Evolutionary conservation across 306 rosid species (phyloP).

Genomic region (Cucurbita moschata): DNA sequence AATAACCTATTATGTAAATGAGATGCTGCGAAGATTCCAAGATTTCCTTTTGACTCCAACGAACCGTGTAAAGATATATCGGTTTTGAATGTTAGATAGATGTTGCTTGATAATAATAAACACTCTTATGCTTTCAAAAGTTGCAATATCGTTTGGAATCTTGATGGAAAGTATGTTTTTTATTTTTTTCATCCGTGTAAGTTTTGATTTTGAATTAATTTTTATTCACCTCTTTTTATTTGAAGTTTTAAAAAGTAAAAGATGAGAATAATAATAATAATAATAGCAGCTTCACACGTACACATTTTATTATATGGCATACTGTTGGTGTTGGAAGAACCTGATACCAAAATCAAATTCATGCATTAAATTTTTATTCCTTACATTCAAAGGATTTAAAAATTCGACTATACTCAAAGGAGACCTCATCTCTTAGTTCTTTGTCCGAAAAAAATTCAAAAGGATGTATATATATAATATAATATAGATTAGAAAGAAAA

Average conservation of each 20-base stretch:
- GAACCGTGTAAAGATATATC: background rate
- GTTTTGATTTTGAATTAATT: too few species aligned
- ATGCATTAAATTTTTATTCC: background rate
- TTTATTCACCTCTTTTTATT: background rate
- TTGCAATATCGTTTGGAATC: too few species aligned
- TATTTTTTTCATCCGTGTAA: too few species aligned
- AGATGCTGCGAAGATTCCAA: background rate
- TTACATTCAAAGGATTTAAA: background rate
- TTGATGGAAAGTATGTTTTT: too few species aligned
- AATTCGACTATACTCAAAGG: too few species aligned
- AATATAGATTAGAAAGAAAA: background rate
- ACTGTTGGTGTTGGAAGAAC: background rate
- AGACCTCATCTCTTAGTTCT: too few species aligned
- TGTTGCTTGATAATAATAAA: background rate
- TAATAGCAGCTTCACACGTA: background rate
- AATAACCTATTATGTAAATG: background rate
- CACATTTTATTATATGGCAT: background rate
- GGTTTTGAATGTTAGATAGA: background rate
- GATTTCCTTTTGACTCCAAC: background rate
- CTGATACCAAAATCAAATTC: slow-evolving; percentile 1
- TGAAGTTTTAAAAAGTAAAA: background rate
- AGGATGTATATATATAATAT: too few species aligned
- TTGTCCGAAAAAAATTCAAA: too few species aligned
- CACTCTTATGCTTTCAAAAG: too few species aligned
- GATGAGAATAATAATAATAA: background rate